Evolutionary conservation across 2,329 filamentous ascomycete genomes (phyloP).

Genomic region (Cadophora sp.): DNA sequence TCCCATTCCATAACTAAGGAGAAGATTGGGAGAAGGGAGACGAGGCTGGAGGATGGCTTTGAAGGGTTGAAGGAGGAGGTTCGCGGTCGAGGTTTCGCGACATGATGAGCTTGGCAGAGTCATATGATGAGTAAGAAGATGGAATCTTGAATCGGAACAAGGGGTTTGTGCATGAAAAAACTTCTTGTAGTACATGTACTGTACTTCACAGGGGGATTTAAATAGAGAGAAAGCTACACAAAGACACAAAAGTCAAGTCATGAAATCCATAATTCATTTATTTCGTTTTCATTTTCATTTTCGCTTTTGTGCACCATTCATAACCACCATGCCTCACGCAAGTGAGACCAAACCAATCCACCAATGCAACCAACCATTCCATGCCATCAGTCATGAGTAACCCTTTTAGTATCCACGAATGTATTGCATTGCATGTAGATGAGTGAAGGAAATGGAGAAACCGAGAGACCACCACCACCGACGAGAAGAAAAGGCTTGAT

Average conservation of each 20-base stretch:
- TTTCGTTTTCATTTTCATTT: background rate
- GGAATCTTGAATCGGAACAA: too few relatives aligned
- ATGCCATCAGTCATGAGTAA: background rate
- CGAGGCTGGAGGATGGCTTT: background rate
- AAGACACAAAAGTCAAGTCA: background rate
- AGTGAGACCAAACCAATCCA: background rate
- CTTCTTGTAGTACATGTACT: too few relatives aligned
- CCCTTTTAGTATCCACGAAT: background rate
- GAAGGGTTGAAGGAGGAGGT: background rate
- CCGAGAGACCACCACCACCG: too few relatives aligned
- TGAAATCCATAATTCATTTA: slow-evolving; percentile 7
- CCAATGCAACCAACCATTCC: background rate
- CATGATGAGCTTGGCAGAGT: background rate
- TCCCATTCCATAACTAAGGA: background rate
- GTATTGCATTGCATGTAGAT: background rate
- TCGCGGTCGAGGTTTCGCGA: background rate
- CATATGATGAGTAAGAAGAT: background rate
- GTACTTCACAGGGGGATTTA: too few relatives aligned
- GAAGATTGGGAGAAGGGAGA: background rate
- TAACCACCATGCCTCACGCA: background rate
- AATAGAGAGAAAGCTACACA: too few relatives aligned
- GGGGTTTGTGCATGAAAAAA: too few relatives aligned
- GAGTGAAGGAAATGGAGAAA: background rate
- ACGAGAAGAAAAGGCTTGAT: too few relatives aligned
- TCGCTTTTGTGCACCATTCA: background rate